These are phyloP conservation scores for Lentinula novae-zelandiae DNA, from an alignment of 1,284 basidiomycete genomes.

Conservation along the genomic window DNA sequence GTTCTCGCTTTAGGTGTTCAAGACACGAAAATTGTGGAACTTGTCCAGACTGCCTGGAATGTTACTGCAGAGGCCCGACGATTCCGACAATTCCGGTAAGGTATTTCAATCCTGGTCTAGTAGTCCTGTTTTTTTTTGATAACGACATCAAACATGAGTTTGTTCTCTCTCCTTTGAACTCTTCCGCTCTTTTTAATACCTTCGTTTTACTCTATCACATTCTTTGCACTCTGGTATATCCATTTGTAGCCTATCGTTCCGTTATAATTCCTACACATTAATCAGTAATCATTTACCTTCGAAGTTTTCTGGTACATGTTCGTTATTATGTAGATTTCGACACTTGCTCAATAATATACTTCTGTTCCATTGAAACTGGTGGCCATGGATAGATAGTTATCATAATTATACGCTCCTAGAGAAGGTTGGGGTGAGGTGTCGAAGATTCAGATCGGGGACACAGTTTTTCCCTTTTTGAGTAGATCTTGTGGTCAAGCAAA, in stretches of 20 bases:
- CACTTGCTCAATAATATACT: not conserved
- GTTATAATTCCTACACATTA: not conserved
- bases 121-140: not conserved
- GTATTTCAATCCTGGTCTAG: not conserved
- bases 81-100: constrained; percentile 21
- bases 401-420: too few species aligned
- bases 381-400: too few species aligned
- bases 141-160: not conserved
- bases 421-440: too few species aligned
- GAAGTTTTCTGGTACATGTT: not conserved
- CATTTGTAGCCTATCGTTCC: not conserved
- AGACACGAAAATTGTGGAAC: constrained; percentile 33
- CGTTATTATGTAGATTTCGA: not conserved
- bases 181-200: constrained; percentile 2
- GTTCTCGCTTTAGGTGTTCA: constrained; percentile 41
- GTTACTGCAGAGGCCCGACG: constrained; percentile 45
- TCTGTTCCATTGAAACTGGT: too few species aligned
- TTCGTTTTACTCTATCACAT: not conserved
- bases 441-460: too few species aligned
- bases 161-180: not conserved
- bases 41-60: constrained; percentile 47
- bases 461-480: too few species aligned
- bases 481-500: too few species aligned
- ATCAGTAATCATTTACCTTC: not conserved
- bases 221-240: not conserved